Percentiles rank a stretch among this genome's conserved stretches.
phyloP scores from a whole-genome alignment of 2,329 filamentous ascomycete species.

The Endocalyx cinctus region DNA sequence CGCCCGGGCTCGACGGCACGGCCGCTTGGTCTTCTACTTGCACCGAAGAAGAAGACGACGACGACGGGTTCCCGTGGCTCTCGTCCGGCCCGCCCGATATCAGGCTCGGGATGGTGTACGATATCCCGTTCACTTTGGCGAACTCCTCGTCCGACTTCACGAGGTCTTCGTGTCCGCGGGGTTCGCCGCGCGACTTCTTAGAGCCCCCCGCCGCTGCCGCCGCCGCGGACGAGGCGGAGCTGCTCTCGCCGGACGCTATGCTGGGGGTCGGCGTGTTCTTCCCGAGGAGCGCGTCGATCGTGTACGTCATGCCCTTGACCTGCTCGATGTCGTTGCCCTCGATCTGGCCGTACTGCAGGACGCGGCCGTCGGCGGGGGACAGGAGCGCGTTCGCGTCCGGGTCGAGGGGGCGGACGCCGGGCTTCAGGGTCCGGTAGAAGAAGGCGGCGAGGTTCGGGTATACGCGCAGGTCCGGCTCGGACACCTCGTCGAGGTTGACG shows the following conservation, averaged over 20 bases:
- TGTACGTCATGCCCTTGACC: constrained; percentile 98
- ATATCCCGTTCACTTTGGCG: constrained; percentile 88
- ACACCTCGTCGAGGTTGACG: constrained; percentile 83
- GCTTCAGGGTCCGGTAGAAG: constrained; percentile 94
- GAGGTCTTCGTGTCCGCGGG: constrained; percentile 54
- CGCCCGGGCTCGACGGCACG: constrained; percentile 54
- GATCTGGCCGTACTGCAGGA: constrained; percentile 89
- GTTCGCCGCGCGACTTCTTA: constrained; percentile 18
- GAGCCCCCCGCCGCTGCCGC: constrained; percentile 15
- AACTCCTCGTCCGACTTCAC: constrained; percentile 87
- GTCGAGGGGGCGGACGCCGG: constrained; percentile 80
- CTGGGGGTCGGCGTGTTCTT: constrained; percentile 54
- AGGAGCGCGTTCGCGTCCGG: constrained; percentile 74
- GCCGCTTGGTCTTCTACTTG: constrained; percentile 68
- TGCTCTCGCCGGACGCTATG: constrained; percentile 37
- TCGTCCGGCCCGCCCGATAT: constrained; percentile 64
- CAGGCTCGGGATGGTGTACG: constrained; percentile 84
- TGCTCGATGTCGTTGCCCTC: constrained; percentile 94
- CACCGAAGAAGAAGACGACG: too few species aligned
- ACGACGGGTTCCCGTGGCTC: constrained; percentile 36
- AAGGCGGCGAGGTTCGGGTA: constrained; percentile 94
- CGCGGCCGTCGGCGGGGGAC: constrained; percentile 83
- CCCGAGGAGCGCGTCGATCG: constrained; percentile 85
- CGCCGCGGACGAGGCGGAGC: constrained; percentile 17
- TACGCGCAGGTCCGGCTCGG: constrained; percentile 79